A percentile compares a stretch with the other conserved stretches of the same genome.
Conservation (phyloP, 2,329 filamentous ascomycete genomes). For the Monilinia fructicola region DNA sequence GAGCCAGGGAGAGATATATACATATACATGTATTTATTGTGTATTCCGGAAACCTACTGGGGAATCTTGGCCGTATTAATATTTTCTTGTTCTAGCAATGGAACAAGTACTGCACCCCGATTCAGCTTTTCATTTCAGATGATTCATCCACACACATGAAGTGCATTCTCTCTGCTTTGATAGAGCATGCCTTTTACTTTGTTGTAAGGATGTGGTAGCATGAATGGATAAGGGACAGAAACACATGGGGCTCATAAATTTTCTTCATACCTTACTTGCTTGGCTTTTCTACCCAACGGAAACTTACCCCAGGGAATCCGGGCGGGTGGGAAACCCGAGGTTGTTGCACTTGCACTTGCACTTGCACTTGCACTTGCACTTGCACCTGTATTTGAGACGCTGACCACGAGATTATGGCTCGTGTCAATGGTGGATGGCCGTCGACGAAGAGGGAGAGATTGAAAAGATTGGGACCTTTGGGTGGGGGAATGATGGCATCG, state of each 20-base stretch:
- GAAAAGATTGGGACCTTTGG: too few relatives aligned
- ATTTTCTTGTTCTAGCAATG: not conserved
- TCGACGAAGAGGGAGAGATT: not conserved
- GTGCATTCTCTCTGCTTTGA: not conserved
- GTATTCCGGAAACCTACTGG: too few relatives aligned
- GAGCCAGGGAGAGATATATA: not conserved
- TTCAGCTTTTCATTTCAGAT: too few relatives aligned
- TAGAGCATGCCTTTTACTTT: not conserved
- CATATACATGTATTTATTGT: too few relatives aligned
- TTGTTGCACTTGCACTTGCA: too few relatives aligned
- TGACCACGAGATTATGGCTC: not conserved
- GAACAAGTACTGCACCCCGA: too few relatives aligned
- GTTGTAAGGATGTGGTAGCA: not conserved
- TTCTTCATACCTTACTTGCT: constrained; percentile 10
- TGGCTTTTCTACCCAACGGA: not conserved
- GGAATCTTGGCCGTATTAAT: too few relatives aligned
- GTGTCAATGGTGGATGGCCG: not conserved
- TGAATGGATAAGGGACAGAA: not conserved
- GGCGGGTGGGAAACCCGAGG: not conserved
- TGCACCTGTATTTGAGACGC: not conserved
- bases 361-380: too few relatives aligned
- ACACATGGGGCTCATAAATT: not conserved
- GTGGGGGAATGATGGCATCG: not conserved
- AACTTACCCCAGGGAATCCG: not conserved
- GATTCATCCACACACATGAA: too few relatives aligned